A percentile compares a stretch with the other conserved stretches of the same genome.
These are phyloP conservation scores for Aspergillus cavernicola DNA, from an alignment of 495 filamentous ascomycete genomes.

Conservation along the genomic window DNA sequence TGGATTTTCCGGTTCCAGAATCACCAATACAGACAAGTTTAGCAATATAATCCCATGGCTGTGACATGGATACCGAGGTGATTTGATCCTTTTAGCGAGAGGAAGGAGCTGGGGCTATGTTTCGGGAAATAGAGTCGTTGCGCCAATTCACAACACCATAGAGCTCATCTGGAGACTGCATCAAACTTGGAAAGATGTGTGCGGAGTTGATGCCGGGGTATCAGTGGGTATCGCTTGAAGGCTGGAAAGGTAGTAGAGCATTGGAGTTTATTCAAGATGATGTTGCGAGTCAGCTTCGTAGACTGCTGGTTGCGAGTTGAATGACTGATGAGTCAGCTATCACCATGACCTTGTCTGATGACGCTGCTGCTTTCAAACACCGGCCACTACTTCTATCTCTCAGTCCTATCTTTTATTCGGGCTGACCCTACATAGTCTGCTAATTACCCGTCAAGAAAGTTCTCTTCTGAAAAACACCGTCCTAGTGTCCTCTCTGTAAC, in stretches of 20 bases:
- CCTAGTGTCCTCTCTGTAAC: neutral
- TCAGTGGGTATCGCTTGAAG: neutral
- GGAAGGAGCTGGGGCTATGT: neutral
- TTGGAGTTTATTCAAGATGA: neutral
- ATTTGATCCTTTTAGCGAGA: neutral
- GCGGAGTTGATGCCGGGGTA: neutral
- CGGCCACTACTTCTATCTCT: slow-evolving; percentile 6
- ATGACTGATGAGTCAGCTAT: slow-evolving; percentile 41
- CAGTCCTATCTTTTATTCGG: slow-evolving; percentile 1
- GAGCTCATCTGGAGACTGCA: slow-evolving; percentile 17
- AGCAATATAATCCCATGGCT: slow-evolving; percentile 96
- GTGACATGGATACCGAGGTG: slow-evolving; percentile 54
- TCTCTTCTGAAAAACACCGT: neutral
- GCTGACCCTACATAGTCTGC: neutral
- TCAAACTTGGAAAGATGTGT: neutral
- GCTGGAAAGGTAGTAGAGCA: neutral
- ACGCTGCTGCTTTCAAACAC: slow-evolving; percentile 26
- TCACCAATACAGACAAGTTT: slow-evolving; percentile 98
- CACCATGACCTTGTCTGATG: slow-evolving; percentile 39
- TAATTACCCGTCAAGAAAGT: neutral
- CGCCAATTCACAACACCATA: slow-evolving; percentile 10
- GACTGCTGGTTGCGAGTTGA: too few relatives aligned
- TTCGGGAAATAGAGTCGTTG: slow-evolving; percentile 1
- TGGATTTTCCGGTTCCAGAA: slow-evolving; percentile 87
- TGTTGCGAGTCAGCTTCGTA: too few relatives aligned